Evolutionary conservation across 345 rosid species (phyloP), one percentile per base, ranked within the genome.

Genomic region (Eucalyptus marginata): DNA sequence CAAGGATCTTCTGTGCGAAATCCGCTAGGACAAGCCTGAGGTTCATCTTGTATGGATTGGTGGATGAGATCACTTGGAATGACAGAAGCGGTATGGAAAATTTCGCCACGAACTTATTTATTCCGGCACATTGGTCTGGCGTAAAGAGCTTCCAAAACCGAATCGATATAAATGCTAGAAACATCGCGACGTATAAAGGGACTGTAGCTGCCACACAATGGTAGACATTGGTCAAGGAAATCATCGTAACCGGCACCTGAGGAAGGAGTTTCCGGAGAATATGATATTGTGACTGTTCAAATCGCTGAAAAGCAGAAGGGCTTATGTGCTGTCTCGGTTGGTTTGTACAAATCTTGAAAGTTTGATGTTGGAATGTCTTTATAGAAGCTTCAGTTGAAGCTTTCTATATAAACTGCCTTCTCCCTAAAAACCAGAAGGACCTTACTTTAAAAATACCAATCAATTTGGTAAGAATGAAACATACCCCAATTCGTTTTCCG

Each of bases 71-170:
- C 62, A 96, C 93, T 87, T 96, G 96, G 92, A 97, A 96, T 27
- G 99, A 94, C 59, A 97, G 87, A 64, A 96, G 91, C 10, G 99
- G 99, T 64, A 97, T 92, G 7, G 98, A 95, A 86, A 96, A 95
- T 90, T 97, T 96, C 8, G 99, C 96, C 18, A 96, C 99, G 68
- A 96, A 95, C 93, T 93, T 97, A 95, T 96, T 96, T 86, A 97
- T 96, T 86, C 99, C 99, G 58, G 95, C 92, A 90, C 98, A 96
- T 91, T 97, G 99, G 50, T 97, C 96, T 2, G 96, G 94, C 18
- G 98, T 93, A 80, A 97, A 96, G 58, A 97, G 91, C 84, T 92
- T 92, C 91, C 95, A 91, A 92, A 95, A 95, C 93, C 91, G 96
- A 91, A 93, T 92, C 31, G 98, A 95, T 50, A 92, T 46, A 92